Evolutionary conservation across 1,139 yeast genomes (phyloP).

Genomic region (Kodamaea anthophila): DNA sequence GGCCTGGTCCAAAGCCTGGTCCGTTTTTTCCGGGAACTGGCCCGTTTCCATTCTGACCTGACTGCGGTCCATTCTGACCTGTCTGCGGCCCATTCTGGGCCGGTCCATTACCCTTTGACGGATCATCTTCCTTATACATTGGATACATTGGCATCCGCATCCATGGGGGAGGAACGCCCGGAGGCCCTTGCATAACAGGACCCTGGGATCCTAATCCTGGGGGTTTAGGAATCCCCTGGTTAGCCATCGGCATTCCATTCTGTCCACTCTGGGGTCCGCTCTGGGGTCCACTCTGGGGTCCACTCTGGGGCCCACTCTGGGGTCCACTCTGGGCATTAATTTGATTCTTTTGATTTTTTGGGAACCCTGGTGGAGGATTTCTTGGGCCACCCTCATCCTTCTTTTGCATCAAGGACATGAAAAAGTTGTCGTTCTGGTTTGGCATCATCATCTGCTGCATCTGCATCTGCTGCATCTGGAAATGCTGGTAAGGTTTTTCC

Average conservation of each 20-base stretch:
- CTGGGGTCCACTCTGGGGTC: too few relatives aligned
- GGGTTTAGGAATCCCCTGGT: too few relatives aligned
- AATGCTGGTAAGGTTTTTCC: slow-evolving; percentile 5
- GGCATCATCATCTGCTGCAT: slow-evolving; percentile 4
- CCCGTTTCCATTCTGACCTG: slow-evolving; percentile 7
- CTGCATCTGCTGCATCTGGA: slow-evolving; percentile 6
- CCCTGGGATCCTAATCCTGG: too few relatives aligned
- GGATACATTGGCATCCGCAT: slow-evolving; percentile 9
- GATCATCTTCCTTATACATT: not conserved
- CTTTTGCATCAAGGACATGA: slow-evolving; percentile 46
- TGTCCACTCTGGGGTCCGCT: too few relatives aligned
- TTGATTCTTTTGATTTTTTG: too few relatives aligned
- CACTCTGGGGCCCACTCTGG: too few relatives aligned
- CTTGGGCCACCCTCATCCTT: too few relatives aligned
- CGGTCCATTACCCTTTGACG: not conserved
- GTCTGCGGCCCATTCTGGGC: not conserved
- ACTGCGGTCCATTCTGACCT: too few relatives aligned
- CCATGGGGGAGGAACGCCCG: slow-evolving; percentile 20
- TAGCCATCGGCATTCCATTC: too few relatives aligned
- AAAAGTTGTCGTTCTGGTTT: slow-evolving; percentile 42
- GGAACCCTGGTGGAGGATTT: too few relatives aligned
- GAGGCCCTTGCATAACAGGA: too few relatives aligned
- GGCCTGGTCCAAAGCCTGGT: not conserved
- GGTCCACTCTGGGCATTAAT: too few relatives aligned
- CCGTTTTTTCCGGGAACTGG: not conserved